phyloP scores from a whole-genome alignment of 345 rosid genomes.

The Triadica sebifera region DNA sequence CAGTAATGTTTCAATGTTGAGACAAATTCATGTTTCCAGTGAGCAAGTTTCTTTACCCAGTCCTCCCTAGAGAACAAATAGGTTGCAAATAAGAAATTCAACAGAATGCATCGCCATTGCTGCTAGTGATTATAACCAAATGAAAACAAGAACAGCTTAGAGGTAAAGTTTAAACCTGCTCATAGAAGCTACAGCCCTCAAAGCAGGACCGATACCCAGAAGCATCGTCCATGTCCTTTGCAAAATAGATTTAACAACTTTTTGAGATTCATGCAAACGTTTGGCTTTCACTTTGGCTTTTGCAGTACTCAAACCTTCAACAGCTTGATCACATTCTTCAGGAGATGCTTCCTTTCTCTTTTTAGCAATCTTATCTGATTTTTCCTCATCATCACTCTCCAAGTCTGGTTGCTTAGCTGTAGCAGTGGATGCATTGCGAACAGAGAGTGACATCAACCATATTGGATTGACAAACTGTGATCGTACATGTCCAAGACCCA shows the following conservation, averaged over 20 bases:
- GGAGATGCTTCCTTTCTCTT: constrained; percentile 81
- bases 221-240: constrained; percentile 54
- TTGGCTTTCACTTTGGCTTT: constrained; percentile 89
- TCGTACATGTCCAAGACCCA: constrained; percentile 28
- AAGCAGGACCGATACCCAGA: constrained; percentile 87
- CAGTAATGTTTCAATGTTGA: constrained; percentile 89
- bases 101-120: neutral
- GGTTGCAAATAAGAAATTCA: constrained; percentile 13
- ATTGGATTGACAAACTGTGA: constrained; percentile 27
- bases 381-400: constrained; percentile 53
- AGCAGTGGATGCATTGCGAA: constrained; percentile 57
- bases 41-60: constrained; percentile 77
- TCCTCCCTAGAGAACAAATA: constrained; percentile 59
- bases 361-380: constrained; percentile 35
- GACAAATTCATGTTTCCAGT: constrained; percentile 85
- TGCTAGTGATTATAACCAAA: neutral
- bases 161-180: constrained; percentile 61
- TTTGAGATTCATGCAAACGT: constrained; percentile 59
- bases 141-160: neutral
- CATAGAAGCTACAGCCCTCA: constrained; percentile 89
- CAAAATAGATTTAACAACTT: constrained; percentile 43
- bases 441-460: constrained; percentile 30
- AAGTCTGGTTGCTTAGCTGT: constrained; percentile 56
- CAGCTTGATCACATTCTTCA: constrained; percentile 94
- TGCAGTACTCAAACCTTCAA: constrained; percentile 73